Conservation (phyloP, 2,329 filamentous ascomycete genomes). For the Colletotrichum abscissum region DNA sequence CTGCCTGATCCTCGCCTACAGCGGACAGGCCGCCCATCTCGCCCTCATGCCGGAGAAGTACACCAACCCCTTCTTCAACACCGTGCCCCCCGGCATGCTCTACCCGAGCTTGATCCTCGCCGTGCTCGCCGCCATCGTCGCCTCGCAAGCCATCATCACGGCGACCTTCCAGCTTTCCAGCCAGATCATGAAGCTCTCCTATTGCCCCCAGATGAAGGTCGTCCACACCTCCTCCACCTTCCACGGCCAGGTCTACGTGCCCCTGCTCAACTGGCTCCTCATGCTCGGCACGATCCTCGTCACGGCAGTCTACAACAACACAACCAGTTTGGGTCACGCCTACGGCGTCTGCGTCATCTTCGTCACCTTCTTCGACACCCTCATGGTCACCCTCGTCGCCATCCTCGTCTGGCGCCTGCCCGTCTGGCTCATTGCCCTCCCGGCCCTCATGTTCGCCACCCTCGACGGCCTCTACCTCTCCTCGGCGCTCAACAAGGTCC, state of each 20-base stretch:
- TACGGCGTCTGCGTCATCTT: constrained; percentile 85
- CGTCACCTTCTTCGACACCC: constrained; percentile 82
- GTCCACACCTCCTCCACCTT: constrained; percentile 77
- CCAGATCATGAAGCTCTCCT: constrained; percentile 77
- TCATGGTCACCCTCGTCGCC: constrained; percentile 77
- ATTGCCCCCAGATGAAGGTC: constrained; percentile 81
- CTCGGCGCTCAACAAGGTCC: constrained; percentile 77
- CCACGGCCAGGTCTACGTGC: constrained; percentile 82
- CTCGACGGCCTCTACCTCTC: constrained; percentile 79
- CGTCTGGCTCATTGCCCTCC: constrained; percentile 67
- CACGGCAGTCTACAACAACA: constrained; percentile 80
- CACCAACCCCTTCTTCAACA: constrained; percentile 80
- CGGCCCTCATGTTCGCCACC: constrained; percentile 72
- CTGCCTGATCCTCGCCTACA: constrained; percentile 73
- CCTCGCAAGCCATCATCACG: constrained; percentile 83
- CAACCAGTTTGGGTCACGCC: constrained; percentile 76
- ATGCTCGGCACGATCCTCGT: constrained; percentile 82
- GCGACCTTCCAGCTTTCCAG: constrained; percentile 76
- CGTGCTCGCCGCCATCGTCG: constrained; percentile 78
- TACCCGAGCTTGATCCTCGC: constrained; percentile 77
- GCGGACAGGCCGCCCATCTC: constrained; percentile 81
- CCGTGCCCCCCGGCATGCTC: constrained; percentile 74
- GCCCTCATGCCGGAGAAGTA: constrained; percentile 65
- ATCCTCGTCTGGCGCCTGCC: constrained; percentile 78
- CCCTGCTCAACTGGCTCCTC: constrained; percentile 80